Base-by-base conservation (phyloP, 257 asterid species). In the Striga asiatica region DNA sequence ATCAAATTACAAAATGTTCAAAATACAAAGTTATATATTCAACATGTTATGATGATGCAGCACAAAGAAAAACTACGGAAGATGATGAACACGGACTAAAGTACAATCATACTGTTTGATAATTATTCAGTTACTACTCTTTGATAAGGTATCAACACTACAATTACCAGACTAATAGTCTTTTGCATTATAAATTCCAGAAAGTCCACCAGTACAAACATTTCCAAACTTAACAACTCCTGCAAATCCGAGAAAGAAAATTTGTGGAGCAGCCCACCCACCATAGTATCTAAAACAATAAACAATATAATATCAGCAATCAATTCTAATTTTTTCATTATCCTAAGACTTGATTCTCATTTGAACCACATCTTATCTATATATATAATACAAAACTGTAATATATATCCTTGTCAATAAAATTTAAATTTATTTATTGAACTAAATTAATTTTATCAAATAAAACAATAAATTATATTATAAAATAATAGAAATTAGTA, bases 251-350 rank as follows among this genome's bases (percentile, higher is more conserved):
- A 91, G 94, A 76, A 91, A 91, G 81, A 70, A 91, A 58, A 91
- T 91, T 17, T 82, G 69, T 37, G 97, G 98, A 51, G 97, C 97
- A 63, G 80, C 95, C 96, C 96, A 87, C 64, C 98, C 98, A 34
- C 97, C 97, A 69, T 87, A 91, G 71, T 81, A 91, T 75, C 98
- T 91, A 71, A 56, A 68, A 50, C 37, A 65, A 67, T 62, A 74
- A 45, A 31, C 31, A 52, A 56, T 41, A 25, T 18, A 59, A 39
- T 58, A 51, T 74, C 27, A 74, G 66, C 45, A 65, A 68, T 41
- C 56, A 50, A 53, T 54, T 45, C 9, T 37, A 32, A 10, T 3
- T 2, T 47, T 47, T 42, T 6, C 49, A 42, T 43, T 43, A 22
- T 6, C 24, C 50, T 7, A 18, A n/a, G n/a, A n/a, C n/a, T n/a